These are phyloP conservation scores for Scutellospora calospora DNA, from an alignment of 371 early-diverging fungal species.

Conservation along the genomic window DNA sequence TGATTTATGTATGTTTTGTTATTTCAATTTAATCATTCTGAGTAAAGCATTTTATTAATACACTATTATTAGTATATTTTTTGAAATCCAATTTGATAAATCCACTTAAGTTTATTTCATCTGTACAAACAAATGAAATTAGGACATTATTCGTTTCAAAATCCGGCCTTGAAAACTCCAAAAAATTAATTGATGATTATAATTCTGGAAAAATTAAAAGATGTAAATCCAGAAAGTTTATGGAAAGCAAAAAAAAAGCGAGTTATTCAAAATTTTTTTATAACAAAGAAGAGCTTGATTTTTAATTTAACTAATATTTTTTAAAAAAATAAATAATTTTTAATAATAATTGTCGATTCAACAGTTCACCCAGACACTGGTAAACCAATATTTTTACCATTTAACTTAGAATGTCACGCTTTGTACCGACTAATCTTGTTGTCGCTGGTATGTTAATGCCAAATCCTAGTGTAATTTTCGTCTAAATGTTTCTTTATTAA, in stretches of 20 bases:
- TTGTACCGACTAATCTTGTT: constrained; percentile 86
- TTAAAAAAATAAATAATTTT: not conserved
- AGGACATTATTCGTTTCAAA: constrained; percentile 73
- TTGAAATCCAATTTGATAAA: not conserved
- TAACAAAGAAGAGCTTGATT: not conserved
- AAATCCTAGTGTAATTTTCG: constrained; percentile 70
- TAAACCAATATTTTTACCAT: constrained; percentile 80
- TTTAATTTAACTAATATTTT: not conserved
- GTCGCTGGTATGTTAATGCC: constrained; percentile 84
- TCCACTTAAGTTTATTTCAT: not conserved
- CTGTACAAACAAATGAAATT: not conserved
- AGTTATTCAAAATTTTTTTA: not conserved
- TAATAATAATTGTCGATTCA: constrained; percentile 69
- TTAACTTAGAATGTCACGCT: constrained; percentile 86
- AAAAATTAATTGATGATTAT: constrained; percentile 65
- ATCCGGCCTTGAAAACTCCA: constrained; percentile 64
- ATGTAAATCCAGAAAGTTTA: constrained; percentile 58
- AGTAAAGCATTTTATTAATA: constrained; percentile 74
- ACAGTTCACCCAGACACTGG: constrained; percentile 88
- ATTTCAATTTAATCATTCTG: constrained; percentile 47
- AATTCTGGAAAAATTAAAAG: constrained; percentile 55
- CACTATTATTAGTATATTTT: constrained; percentile 55
- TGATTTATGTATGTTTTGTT: constrained; percentile 26
- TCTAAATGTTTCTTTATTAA: not conserved
- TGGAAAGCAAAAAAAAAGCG: constrained; percentile 83